Evolutionary conservation across 2,329 filamentous ascomycete species (phyloP).

Genomic region (Colletotrichum navitas): DNA sequence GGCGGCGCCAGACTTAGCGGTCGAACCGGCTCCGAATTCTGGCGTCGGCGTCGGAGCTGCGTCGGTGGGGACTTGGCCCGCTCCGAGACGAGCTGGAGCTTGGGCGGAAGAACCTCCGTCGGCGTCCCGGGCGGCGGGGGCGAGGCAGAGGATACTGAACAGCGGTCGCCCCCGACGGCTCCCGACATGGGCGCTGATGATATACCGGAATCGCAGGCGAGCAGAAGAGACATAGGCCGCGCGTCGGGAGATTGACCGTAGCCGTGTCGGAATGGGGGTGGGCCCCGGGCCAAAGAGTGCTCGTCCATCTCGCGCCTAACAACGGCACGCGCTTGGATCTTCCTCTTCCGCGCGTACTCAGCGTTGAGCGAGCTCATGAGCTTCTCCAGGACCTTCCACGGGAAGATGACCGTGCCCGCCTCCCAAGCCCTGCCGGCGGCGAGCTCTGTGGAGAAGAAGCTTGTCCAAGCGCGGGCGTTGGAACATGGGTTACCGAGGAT

Average conservation of each 20-base stretch:
- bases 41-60: slow-evolving; percentile 27
- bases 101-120: slow-evolving; percentile 24
- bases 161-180: slow-evolving; percentile 6
- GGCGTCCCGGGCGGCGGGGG: slow-evolving; percentile 25
- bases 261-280: neutral
- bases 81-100: slow-evolving; percentile 31
- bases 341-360: slow-evolving; percentile 25
- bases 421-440: slow-evolving; percentile 34
- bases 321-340: slow-evolving; percentile 15
- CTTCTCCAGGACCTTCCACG: slow-evolving; percentile 33
- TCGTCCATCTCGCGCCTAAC: slow-evolving; percentile 28
- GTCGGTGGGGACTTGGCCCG: slow-evolving; percentile 5
- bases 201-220: neutral
- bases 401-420: slow-evolving; percentile 33
- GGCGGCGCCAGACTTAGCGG: slow-evolving; percentile 26
- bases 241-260: slow-evolving; percentile 3
- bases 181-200: neutral
- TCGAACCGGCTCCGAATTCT: slow-evolving; percentile 34
- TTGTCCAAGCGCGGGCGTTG: slow-evolving; percentile 39
- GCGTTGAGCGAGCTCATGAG: slow-evolving; percentile 38
- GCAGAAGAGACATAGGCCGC: slow-evolving; percentile 14
- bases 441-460: slow-evolving; percentile 34
- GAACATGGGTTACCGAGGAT: slow-evolving; percentile 32
- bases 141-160: slow-evolving; percentile 15
- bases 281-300: slow-evolving; percentile 1